Evolutionary conservation across 768 basidiomycete genomes (phyloP).

Genomic region (Asterophora parasitica): DNA sequence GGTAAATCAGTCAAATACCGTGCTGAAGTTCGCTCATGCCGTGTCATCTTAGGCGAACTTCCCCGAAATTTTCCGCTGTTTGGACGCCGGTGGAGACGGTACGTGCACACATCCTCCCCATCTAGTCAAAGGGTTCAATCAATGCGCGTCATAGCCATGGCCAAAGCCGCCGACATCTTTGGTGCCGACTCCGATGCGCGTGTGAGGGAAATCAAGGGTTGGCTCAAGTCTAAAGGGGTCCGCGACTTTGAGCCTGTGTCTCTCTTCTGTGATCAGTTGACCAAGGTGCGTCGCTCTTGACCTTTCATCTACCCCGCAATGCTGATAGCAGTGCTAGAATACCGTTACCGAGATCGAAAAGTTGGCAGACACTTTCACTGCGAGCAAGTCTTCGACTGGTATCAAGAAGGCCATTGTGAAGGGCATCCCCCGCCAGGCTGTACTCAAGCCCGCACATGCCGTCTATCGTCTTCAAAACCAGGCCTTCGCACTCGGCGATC

Average conservation of each 20-base stretch:
- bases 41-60: constrained; percentile 51
- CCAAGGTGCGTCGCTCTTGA: constrained; percentile 51
- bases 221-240: constrained; percentile 85
- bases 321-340: constrained; percentile 38
- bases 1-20: constrained; percentile 29
- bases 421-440: constrained; percentile 86
- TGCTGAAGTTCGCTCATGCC: neutral
- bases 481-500: constrained; percentile 81
- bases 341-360: constrained; percentile 77
- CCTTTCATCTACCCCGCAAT: neutral
- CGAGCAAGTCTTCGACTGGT: constrained; percentile 49
- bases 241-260: constrained; percentile 91
- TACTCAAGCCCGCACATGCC: constrained; percentile 90
- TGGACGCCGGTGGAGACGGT: constrained; percentile 77
- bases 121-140: neutral
- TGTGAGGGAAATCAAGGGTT: constrained; percentile 73
- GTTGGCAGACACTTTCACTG: constrained; percentile 63
- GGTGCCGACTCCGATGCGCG: constrained; percentile 59
- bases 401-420: constrained; percentile 95
- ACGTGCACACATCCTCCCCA: constrained; percentile 17
- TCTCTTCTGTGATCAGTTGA: constrained; percentile 85
- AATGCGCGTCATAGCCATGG: constrained; percentile 54
- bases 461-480: constrained; percentile 88
- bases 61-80: constrained; percentile 74
- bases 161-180: constrained; percentile 57